phyloP scores from a whole-genome alignment of 2,329 filamentous ascomycete species.

The Geoglossum cookeanum region DNA sequence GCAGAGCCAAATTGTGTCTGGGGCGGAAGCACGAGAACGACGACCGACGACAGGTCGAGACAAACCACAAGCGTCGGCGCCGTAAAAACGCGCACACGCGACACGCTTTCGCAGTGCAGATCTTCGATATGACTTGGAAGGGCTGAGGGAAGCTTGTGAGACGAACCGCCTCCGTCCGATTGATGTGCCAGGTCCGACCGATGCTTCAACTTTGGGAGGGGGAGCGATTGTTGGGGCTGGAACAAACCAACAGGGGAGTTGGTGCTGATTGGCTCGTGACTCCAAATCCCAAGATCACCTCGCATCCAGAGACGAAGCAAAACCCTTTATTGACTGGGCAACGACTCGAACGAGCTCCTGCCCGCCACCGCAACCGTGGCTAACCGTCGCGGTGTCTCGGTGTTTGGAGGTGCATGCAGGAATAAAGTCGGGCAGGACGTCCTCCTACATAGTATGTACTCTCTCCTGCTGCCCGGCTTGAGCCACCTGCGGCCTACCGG shows the following conservation, averaged over 20 bases:
- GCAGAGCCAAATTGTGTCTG: background rate
- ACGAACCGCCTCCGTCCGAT: background rate
- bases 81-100: background rate
- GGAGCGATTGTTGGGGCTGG: background rate
- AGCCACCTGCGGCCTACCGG: background rate
- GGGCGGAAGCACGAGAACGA: background rate
- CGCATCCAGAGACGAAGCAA: background rate
- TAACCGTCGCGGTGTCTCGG: background rate
- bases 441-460: background rate
- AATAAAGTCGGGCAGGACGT: background rate
- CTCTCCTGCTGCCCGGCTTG: background rate
- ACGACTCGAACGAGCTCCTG: background rate
- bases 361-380: background rate
- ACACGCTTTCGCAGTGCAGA: background rate
- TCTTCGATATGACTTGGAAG: background rate
- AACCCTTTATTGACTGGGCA: background rate
- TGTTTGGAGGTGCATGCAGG: background rate
- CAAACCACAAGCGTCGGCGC: background rate
- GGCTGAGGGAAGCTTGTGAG: background rate
- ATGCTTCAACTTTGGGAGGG: background rate
- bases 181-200: background rate
- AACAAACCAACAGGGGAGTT: background rate
- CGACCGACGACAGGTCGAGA: background rate
- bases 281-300: background rate
- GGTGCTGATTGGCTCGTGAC: background rate